Conservation (phyloP, 2,329 filamentous ascomycete species). For the Paraphoma sp. region DNA sequence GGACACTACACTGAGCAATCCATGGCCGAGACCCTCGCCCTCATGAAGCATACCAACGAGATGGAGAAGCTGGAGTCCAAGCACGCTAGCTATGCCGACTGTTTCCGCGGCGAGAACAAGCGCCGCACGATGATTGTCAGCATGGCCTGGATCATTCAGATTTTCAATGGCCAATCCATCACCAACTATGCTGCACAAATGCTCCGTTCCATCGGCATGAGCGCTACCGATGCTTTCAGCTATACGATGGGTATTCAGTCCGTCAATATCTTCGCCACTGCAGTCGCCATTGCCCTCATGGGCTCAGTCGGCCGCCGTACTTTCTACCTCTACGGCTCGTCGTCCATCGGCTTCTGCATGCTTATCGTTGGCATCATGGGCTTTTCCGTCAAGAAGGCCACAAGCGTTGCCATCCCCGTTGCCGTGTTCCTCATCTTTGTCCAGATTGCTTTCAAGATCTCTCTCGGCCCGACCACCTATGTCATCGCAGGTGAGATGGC, state of each 20-base stretch:
- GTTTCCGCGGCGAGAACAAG: slow-evolving; percentile 77
- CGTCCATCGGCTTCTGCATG: slow-evolving; percentile 60
- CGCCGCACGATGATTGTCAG: slow-evolving; percentile 78
- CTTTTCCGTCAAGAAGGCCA: slow-evolving; percentile 10
- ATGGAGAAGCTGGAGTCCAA: slow-evolving; percentile 70
- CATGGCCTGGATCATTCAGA: slow-evolving; percentile 53
- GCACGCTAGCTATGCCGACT: slow-evolving; percentile 77
- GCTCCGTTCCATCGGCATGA: slow-evolving; percentile 49
- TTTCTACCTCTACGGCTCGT: slow-evolving; percentile 12
- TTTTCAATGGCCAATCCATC: slow-evolving; percentile 29
- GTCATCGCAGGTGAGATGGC: slow-evolving; percentile 82
- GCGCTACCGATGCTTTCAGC: slow-evolving; percentile 40
- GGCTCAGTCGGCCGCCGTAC: slow-evolving; percentile 75
- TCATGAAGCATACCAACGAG: slow-evolving; percentile 87
- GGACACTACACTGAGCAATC: slow-evolving; percentile 50
- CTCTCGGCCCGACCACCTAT: slow-evolving; percentile 83
- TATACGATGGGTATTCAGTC: slow-evolving; percentile 59
- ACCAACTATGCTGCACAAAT: slow-evolving; percentile 45
- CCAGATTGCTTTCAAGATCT: slow-evolving; percentile 19
- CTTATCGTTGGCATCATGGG: slow-evolving; percentile 46
- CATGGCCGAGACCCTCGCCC: slow-evolving; percentile 55
- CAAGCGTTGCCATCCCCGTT: slow-evolving; percentile 18
- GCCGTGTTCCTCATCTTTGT: slow-evolving; percentile 19
- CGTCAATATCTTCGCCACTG: slow-evolving; percentile 75
- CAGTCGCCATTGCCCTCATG: slow-evolving; percentile 79